These are phyloP conservation scores for Aurinia saxatilis DNA, from an alignment of 345 rosid species.

Conservation along the genomic window DNA sequence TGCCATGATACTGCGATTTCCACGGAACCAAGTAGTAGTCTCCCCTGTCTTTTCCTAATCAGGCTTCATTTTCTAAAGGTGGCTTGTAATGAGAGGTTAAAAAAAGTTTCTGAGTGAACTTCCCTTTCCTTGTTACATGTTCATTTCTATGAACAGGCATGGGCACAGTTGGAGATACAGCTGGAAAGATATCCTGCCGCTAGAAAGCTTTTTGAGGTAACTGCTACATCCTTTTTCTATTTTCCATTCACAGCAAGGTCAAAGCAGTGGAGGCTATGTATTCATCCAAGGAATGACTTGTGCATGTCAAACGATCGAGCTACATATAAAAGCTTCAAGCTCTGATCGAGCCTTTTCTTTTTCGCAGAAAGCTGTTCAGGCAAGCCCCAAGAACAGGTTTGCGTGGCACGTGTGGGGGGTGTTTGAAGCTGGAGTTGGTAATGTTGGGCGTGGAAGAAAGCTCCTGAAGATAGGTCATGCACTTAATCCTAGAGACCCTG, in stretches of 20 bases:
- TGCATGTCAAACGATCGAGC: not conserved
- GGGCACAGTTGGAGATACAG: constrained; percentile 93
- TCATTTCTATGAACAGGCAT: constrained; percentile 47
- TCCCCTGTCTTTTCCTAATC: not conserved
- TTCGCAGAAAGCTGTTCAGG: constrained; percentile 76
- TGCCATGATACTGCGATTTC: not conserved
- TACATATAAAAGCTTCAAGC: constrained; percentile 1
- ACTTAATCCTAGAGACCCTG: constrained; percentile 93
- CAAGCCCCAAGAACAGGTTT: constrained; percentile 94
- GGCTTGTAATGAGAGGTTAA: not conserved
- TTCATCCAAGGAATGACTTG: not conserved
- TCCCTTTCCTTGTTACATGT: constrained; percentile 2
- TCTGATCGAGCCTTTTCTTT: not conserved
- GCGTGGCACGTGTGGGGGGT: constrained; percentile 98
- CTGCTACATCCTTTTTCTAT: not conserved
- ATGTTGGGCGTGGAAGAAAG: constrained; percentile 66
- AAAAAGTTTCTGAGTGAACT: not conserved
- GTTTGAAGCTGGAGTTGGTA: constrained; percentile 74
- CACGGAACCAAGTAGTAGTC: not conserved
- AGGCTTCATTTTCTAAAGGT: not conserved
- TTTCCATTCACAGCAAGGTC: not conserved
- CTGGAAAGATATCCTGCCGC: constrained; percentile 70
- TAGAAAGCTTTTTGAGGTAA: constrained; percentile 82
- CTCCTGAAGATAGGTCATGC: constrained; percentile 85
- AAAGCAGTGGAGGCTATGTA: constrained; percentile 1